phyloP scores from a whole-genome alignment of 169 alveolate genomes.

The Miamiensis avidus region DNA sequence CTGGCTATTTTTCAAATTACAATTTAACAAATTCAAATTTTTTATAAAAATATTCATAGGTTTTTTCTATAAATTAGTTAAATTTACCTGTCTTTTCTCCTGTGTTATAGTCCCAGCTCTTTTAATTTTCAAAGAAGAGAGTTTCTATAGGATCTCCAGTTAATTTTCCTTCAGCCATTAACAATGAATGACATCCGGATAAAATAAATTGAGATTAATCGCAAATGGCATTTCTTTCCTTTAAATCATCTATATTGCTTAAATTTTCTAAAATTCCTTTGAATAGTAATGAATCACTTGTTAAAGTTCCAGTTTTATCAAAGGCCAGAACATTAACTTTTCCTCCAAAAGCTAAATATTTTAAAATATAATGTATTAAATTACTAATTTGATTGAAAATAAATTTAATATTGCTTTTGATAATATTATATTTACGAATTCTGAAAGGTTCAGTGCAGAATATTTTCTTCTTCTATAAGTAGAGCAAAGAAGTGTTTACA shows the following conservation, averaged over 20 bases:
- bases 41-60: too few species aligned
- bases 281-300: slow-evolving; percentile 86
- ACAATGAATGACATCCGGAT: slow-evolving; percentile 95
- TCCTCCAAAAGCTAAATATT: slow-evolving; percentile 89
- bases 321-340: slow-evolving; percentile 88
- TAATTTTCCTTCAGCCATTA: slow-evolving; percentile 80
- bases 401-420: too few species aligned
- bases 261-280: slow-evolving; percentile 61
- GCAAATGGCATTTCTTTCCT: slow-evolving; percentile 39
- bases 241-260: slow-evolving; percentile 23
- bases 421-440: too few species aligned
- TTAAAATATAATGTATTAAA: too few species aligned
- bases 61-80: slow-evolving; percentile 24
- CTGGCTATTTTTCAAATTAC: neutral
- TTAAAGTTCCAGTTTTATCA: slow-evolving; percentile 99
- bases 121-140: slow-evolving; percentile 79
- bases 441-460: slow-evolving; percentile 98
- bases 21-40: too few species aligned
- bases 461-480: slow-evolving; percentile 90
- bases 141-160: slow-evolving; percentile 98
- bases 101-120: slow-evolving; percentile 57
- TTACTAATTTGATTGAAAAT: too few species aligned
- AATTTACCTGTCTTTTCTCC: slow-evolving; percentile 42
- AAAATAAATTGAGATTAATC: slow-evolving; percentile 84
- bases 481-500: slow-evolving; percentile 94